Evolutionary conservation across 768 basidiomycete species (phyloP), one percentile per base, ranked within the genome.

Genomic region (Tulasnella calospora): DNA sequence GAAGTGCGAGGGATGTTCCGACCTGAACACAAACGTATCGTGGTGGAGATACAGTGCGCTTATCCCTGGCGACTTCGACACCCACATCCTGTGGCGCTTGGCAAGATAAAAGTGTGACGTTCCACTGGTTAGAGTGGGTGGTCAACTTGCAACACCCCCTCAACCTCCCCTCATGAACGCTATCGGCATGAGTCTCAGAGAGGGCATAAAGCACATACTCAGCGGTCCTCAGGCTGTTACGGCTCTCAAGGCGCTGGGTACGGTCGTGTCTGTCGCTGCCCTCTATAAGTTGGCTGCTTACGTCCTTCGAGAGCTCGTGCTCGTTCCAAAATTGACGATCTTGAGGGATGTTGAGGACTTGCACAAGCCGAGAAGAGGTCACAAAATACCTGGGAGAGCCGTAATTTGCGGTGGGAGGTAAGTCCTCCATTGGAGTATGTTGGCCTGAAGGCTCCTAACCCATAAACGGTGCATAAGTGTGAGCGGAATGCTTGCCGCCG

Each of bases 371-470:
- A 69, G 76, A 41, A 77, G 38, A 61, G 67, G 46, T 46, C 67
- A 41, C 5, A 77, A 70, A 41, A n/a, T 77, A 30, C 61, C 38
- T n/a, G 76, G 76, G n/a, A 77, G 40, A 33, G 76, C 30, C 4
- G 35, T 77, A 10, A 61, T 77, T 1, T 70, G 67, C 61, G 76
- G 76, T 46, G 76, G 76, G 36, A 77, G 76, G 76, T 77, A 21
- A 12, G 76, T 70, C 51, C 7, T 19, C 17, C 57, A 8, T n/a
- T n/a, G 33, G 6, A 35, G 27, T 30, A 17, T 36, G 12, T 73
- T 6, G 15, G 33, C 2, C 7, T 46, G 27, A 3, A 2, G 17
- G 21, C 33, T 4, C 40, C 27, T 69, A 15, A 5, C 13, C 17
- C 15, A 23, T 15, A 13, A 19, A 33, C 67, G 67, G 40, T 44